Base-by-base conservation (phyloP, 805 yeast species). In the Kodamaea restingae region DNA sequence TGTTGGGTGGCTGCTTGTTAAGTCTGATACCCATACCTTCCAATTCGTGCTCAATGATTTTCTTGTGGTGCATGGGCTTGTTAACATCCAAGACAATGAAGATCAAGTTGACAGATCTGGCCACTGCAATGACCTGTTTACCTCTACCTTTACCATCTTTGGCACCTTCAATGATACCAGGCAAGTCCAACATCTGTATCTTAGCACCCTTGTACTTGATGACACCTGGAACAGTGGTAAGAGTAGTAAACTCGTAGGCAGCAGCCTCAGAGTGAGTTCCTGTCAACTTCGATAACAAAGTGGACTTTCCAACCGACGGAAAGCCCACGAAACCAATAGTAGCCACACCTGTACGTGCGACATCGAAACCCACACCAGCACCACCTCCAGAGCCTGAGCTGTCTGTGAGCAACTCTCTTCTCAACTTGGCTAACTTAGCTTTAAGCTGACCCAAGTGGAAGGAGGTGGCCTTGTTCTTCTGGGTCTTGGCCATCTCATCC, bases 261-360 rank as follows among this genome's bases (percentile, higher is more conserved):
- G 98, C 97, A n/a, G 84, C 96, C 63, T 91, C 98, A 1, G 96
- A 84, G 58, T 88, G 95, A 2, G 96, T 90, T 47, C 98, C 98
- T 0, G 98, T 93, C 36, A 93, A 68, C 61, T 87, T 84, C 20
- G 87, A 80, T 50, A 93, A 74, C 43, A 93, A 66, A 1, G 99
- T 93, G 7, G 87, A 80, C 55, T 85, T 85, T 22, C 93, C 93
- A 2, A 93, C 98, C 1, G 98, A 90, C 1, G 99, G 99, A 60
- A 93, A 93, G 3, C 99, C 99, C 32, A 93, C 96, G 59, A 90
- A 93, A 7, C 98, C 99, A 38, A 93, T 95, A 7, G 95, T 80
- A 3, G 96, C 97, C 10, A 87, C 96, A 65, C 99, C 99, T 0
- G 97, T 91, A 62, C 96, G 80, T n/a, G 96, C 95, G 32, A 93